Evolutionary conservation across 352 stramenopile genomes (phyloP), one percentile per base, ranked within the genome.

Genomic region (Aphanomyces astaci): DNA sequence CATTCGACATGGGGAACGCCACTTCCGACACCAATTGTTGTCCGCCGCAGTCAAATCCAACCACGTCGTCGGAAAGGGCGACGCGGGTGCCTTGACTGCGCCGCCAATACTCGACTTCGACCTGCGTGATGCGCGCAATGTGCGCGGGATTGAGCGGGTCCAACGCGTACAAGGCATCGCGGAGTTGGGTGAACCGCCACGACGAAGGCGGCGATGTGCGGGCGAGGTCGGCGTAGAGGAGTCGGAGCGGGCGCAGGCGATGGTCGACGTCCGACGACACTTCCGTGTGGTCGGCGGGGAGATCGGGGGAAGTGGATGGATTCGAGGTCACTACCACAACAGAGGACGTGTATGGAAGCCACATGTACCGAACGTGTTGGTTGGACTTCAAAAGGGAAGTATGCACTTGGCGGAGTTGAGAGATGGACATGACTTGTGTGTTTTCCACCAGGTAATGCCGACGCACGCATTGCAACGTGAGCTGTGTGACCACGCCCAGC

Each of bases 21-120:
- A 99, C 94, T 80, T 99, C 97, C 51, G 94, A 91, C 3, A 99
- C 97, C 75, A 96, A 96, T 78, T 99, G 97, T 77, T 98, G 87
- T 22, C 96, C 97, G 49, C 97, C 97, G 74, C 97, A 99, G 82
- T 99, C 97, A 75, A 99, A 99, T 55, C 97, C 95, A 43, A 99
- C 91, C 57, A 99, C 92, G 71, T 98, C 79, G 72, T 98, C 95
- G 39, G 90, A 98, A 25, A 88, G 89, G 40, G 84, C 87, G 9
- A 97, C 85, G 22, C 96, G 86, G 66, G 87, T 94, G 43, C 94
- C 96, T 75, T 98, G 78, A 70, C 81, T 97, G 25, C 84, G 80
- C 72, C 87, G 85, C 97, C 97, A 99, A 73, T 98, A 99, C 53
- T 96, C 81, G 36, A 93, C 94, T 77, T 99, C 97, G 25, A 88